Conservation (phyloP, 108 stramenopile species). For the Cyclotella distinguenda region DNA sequence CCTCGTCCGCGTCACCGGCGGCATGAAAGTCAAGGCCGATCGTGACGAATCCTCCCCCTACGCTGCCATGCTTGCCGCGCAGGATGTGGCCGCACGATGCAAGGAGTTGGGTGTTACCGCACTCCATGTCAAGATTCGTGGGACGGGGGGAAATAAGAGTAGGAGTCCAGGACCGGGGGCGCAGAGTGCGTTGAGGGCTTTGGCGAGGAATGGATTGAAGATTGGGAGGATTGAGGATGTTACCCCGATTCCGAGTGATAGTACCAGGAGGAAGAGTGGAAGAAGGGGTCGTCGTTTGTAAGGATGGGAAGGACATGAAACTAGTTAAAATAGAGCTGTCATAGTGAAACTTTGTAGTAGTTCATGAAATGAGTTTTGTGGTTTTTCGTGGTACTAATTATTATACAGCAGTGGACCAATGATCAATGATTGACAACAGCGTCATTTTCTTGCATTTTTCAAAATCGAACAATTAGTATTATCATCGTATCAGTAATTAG, state of each 20-base stretch:
- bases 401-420: too few species aligned
- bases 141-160: constrained; percentile 97
- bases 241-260: constrained; percentile 99
- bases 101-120: constrained; percentile 99
- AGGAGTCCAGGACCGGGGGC: constrained; percentile 98
- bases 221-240: constrained; percentile 99
- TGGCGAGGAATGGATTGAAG: constrained; percentile 98
- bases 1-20: constrained; percentile 98
- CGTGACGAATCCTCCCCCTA: constrained; percentile 99
- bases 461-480: too few species aligned
- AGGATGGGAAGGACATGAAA: too few species aligned
- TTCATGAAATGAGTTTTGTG: not conserved
- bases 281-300: constrained; percentile 99
- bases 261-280: constrained; percentile 97
- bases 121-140: constrained; percentile 99
- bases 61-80: constrained; percentile 99
- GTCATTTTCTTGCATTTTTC: too few species aligned
- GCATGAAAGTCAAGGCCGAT: constrained; percentile 99
- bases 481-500: too few species aligned
- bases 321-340: not conserved
- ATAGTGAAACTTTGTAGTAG: not conserved
- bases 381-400: too few species aligned
- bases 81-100: constrained; percentile 95
- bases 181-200: constrained; percentile 96
- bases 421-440: too few species aligned